A percentile compares a stretch with the other conserved stretches of the same genome.
phyloP scores from a whole-genome alignment of 495 filamentous ascomycete species.

The Penicillium salamii region DNA sequence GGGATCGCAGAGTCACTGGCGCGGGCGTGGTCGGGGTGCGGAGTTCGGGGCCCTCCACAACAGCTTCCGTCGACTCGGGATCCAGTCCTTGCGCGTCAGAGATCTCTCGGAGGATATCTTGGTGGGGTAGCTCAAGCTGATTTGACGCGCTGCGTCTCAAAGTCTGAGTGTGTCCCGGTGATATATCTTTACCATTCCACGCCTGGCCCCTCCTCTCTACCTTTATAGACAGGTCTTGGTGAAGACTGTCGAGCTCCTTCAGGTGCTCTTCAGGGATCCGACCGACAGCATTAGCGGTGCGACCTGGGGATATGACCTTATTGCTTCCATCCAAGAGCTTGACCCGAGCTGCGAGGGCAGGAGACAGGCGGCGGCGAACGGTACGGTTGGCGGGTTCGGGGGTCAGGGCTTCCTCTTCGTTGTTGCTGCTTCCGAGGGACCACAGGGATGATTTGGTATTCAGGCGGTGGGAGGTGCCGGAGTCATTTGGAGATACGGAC shows the following conservation, averaged over 20 bases:
- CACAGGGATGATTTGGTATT: slow-evolving; percentile 45
- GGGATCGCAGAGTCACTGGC: slow-evolving; percentile 7
- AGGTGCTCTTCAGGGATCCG: slow-evolving; percentile 73
- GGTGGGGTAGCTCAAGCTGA: slow-evolving; percentile 17
- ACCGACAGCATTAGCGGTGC: slow-evolving; percentile 53
- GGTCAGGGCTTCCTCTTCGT: slow-evolving; percentile 29
- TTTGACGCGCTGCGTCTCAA: slow-evolving; percentile 21
- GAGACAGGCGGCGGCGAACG: slow-evolving; percentile 53
- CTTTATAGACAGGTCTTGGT: slow-evolving; percentile 54
- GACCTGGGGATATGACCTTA: slow-evolving; percentile 38
- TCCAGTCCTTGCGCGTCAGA: slow-evolving; percentile 14
- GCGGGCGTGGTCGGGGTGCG: slow-evolving; percentile 10
- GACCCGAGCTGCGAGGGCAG: slow-evolving; percentile 73
- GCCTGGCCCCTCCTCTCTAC: slow-evolving; percentile 60
- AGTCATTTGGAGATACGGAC: slow-evolving; percentile 34
- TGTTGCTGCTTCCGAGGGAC: slow-evolving; percentile 37
- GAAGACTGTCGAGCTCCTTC: slow-evolving; percentile 61
- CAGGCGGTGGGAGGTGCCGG: slow-evolving; percentile 34
- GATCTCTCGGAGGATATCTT: slow-evolving; percentile 17
- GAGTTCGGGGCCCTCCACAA: slow-evolving; percentile 16
- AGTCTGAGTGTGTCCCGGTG: slow-evolving; percentile 12
- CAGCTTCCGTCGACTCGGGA: slow-evolving; percentile 16
- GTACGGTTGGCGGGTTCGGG: slow-evolving; percentile 20
- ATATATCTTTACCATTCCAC: slow-evolving; percentile 49
- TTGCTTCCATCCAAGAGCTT: slow-evolving; percentile 64